phyloP scores from a whole-genome alignment of 2,329 filamentous ascomycete genomes.

The Hymenotorrendiella dingleyae region DNA sequence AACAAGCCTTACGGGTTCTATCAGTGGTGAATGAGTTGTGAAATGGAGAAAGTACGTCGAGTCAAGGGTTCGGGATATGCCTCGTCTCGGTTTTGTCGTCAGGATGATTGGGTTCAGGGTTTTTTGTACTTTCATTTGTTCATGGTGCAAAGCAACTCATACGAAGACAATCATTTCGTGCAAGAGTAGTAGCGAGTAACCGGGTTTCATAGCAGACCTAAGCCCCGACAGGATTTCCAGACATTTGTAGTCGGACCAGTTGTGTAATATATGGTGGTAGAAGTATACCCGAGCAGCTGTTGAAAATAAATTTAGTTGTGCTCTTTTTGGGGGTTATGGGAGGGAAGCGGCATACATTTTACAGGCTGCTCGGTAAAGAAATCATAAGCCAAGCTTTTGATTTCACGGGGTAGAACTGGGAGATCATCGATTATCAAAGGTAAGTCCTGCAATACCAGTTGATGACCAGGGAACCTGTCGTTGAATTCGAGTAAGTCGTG shows the following conservation, averaged over 20 bases:
- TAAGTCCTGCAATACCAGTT: slow-evolving; percentile 20
- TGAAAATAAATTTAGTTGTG: not conserved
- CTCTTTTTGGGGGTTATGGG: not conserved
- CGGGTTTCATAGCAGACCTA: slow-evolving; percentile 20
- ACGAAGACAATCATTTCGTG: slow-evolving; percentile 13
- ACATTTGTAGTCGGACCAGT: slow-evolving; percentile 28
- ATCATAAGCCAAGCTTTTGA: slow-evolving; percentile 26
- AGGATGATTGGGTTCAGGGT: too few relatives aligned
- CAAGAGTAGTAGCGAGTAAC: slow-evolving; percentile 14
- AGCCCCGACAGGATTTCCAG: slow-evolving; percentile 23
- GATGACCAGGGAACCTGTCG: slow-evolving; percentile 1
- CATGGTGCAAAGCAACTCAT: too few relatives aligned
- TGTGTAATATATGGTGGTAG: slow-evolving; percentile 32
- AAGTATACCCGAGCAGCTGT: slow-evolving; percentile 32
- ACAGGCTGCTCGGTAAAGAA: slow-evolving; percentile 29
- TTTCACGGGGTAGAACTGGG: slow-evolving; percentile 4
- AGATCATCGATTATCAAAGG: slow-evolving; percentile 11
- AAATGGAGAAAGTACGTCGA: too few relatives aligned
- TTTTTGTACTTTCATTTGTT: too few relatives aligned
- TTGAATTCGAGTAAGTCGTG: slow-evolving; percentile 11
- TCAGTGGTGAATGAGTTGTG: too few relatives aligned
- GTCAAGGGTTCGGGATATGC: too few relatives aligned
- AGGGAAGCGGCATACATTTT: slow-evolving; percentile 6
- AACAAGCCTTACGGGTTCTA: too few relatives aligned
- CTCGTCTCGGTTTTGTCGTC: too few relatives aligned